Percentiles rank a stretch among this genome's conserved stretches.
Evolutionary conservation across 495 filamentous ascomycete genomes (phyloP).

Genomic region (Penicillium lagena): DNA sequence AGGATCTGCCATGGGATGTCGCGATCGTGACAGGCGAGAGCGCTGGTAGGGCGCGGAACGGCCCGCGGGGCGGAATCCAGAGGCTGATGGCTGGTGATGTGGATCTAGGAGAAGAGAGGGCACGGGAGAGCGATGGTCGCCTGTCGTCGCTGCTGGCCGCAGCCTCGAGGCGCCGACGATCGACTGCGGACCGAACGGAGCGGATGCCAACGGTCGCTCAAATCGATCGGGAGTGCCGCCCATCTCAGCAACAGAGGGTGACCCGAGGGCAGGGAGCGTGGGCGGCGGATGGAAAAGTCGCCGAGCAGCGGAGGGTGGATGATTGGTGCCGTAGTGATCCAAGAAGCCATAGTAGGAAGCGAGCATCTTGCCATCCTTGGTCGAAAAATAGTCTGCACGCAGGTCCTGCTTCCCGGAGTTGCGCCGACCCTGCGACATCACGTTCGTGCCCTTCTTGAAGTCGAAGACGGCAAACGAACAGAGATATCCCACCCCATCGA

Average conservation of each 20-base stretch:
- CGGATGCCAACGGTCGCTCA: constrained; percentile 22
- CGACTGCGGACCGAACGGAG: constrained; percentile 23
- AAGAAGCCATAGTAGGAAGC: constrained; percentile 91
- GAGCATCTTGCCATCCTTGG: constrained; percentile 96
- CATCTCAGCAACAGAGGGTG: constrained; percentile 50
- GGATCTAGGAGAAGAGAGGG: constrained; percentile 76
- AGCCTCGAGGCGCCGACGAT: constrained; percentile 22
- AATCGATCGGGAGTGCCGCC: constrained; percentile 38
- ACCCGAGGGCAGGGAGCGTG: constrained; percentile 63
- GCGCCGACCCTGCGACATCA: constrained; percentile 34
- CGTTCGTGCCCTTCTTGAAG: constrained; percentile 76
- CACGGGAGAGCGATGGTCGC: constrained; percentile 30
- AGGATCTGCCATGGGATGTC: constrained; percentile 24
- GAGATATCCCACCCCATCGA: constrained; percentile 91
- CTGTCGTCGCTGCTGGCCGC: constrained; percentile 16
- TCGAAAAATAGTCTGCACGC: constrained; percentile 86
- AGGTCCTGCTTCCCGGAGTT: constrained; percentile 46
- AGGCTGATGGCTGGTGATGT: constrained; percentile 71
- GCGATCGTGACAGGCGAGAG: constrained; percentile 37
- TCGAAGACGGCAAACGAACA: constrained; percentile 98
- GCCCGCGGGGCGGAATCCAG: constrained; percentile 39
- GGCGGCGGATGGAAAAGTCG: constrained; percentile 72
- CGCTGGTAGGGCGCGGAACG: constrained; percentile 45
- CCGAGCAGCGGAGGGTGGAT: constrained; percentile 39
- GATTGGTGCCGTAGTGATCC: constrained; percentile 75